phyloP scores from a whole-genome alignment of 2,329 filamentous ascomycete genomes.

The Aureobasidium sp. region DNA sequence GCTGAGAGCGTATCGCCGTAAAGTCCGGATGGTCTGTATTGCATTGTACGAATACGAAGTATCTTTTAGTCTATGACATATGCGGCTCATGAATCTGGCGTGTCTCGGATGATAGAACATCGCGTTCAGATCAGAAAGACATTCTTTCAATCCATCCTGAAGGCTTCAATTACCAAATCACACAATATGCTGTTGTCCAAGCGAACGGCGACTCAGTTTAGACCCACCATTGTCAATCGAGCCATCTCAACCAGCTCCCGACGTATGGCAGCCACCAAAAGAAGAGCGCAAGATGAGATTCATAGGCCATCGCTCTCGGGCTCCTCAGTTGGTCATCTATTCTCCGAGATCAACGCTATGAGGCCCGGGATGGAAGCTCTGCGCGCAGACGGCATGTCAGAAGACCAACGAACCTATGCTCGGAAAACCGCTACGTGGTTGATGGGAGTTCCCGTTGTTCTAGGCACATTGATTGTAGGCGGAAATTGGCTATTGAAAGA shows the following conservation, averaged over 20 bases:
- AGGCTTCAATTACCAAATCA: not conserved
- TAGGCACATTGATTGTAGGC: constrained; percentile 20
- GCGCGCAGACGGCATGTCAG: constrained; percentile 23
- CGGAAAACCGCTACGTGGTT: constrained; percentile 21
- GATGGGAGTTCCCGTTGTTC: constrained; percentile 20
- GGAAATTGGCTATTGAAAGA: constrained; percentile 7
- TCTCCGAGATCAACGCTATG: constrained; percentile 26
- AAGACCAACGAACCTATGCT: constrained; percentile 23
- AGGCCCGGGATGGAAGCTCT: constrained; percentile 25
- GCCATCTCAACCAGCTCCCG: not conserved
- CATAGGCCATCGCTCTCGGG: constrained; percentile 26
- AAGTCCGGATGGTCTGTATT: not conserved
- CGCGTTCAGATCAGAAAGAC: not conserved
- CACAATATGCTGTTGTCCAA: not conserved
- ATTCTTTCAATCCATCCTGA: not conserved
- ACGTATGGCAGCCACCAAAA: not conserved
- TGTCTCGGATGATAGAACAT: not conserved
- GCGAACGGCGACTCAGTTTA: not conserved
- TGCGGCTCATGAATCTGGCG: not conserved
- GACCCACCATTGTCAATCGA: not conserved
- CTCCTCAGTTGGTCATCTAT: constrained; percentile 24
- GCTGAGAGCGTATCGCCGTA: not conserved
- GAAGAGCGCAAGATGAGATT: not conserved
- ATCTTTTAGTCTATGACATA: not conserved
- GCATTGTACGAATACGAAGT: too few species aligned